Evolutionary conservation across 2,329 filamentous ascomycete species (phyloP), one percentile per base, ranked within the genome.

Genomic region (Ceratocystis papillata): DNA sequence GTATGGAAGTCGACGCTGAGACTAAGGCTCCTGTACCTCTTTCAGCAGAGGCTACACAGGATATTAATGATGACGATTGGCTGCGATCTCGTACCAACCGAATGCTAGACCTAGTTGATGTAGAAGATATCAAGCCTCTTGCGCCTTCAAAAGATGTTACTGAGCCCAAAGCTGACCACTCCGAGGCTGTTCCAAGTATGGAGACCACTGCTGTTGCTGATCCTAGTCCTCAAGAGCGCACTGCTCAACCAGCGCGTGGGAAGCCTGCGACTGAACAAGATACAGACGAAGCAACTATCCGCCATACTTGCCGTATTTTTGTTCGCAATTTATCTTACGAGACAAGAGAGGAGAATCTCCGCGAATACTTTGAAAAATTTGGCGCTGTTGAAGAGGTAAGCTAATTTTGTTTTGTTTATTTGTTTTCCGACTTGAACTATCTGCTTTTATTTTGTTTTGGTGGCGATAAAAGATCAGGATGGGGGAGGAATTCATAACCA

Each of bases 381-480:
- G 93, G 92, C 46, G 79, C 81, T 66, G 77, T 96, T 60, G 83
- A 93, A 81, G 93, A 97, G 87, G 94, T 97, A 86, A 81, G 89
- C 77, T 70, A 20, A 20, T 25, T 41, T n/a, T 53, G 48, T 53
- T n/a, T 50, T 25, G n/a, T 25, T 59, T 30, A 8, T 59, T 59
- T 59, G 33, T 37, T n/a, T 10, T 33, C 12, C 20, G 5, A 17
- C 2, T 46, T 37, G 4, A 22, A 8, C 17, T 46, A 17, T 62
- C 33, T 33, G 45, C 28, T 50, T 25, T 62, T 28, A 5, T 20
- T 62, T 6, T n/a, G 20, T 17, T 46, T 6, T 37, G 8, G 44
- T 30, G 7, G 22, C 7, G 25, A 25, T 12, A n/a, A 62, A 10
- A 10, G 33, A 25, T 7, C 10, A 28, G 5, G 30, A 4, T 37